Conservation (phyloP, 2,329 filamentous ascomycete genomes). For the Verticillium dahliae region DNA sequence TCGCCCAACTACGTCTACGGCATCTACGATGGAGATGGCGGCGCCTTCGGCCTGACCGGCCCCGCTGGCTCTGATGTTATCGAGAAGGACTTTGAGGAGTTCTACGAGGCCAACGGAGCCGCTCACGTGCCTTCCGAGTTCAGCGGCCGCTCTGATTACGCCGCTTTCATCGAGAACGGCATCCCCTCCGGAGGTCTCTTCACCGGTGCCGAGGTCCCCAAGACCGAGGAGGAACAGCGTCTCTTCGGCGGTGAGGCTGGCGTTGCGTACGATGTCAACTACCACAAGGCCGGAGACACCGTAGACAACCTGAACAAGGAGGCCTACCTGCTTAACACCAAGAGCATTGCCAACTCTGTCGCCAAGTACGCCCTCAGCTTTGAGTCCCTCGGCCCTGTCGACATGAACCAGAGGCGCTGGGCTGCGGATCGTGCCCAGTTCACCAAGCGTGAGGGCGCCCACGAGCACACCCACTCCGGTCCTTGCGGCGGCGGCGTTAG, state of each 20-base stretch:
- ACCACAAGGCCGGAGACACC: conserved; percentile 37
- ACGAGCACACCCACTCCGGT: conserved; percentile 19
- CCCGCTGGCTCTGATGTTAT: conserved; percentile 55
- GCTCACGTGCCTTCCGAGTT: conserved; percentile 57
- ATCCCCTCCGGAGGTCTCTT: conserved; percentile 64
- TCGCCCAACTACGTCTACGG: conserved; percentile 43
- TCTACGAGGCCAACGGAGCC: conserved; percentile 37
- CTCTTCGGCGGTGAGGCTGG: conserved; percentile 58
- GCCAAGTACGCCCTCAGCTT: conserved; percentile 33
- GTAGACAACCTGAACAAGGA: conserved; percentile 30
- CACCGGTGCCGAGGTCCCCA: conserved; percentile 59
- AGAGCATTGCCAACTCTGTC: conserved; percentile 33
- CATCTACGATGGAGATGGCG: conserved; percentile 56
- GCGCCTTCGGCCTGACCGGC: conserved; percentile 47
- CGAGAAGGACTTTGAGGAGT: conserved; percentile 51
- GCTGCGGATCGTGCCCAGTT: conserved; percentile 20
- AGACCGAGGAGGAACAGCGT: conserved; percentile 51
- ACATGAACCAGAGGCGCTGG: conserved; percentile 20
- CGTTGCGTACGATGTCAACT: conserved; percentile 37
- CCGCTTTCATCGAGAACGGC: conserved; percentile 57
- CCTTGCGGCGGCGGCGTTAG: conserved; percentile 19
- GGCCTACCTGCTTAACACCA: conserved; percentile 37
- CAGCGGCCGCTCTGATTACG: conserved; percentile 61
- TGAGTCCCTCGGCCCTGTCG: conserved; percentile 22
- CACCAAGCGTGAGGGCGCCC: conserved; percentile 16